phyloP scores from a whole-genome alignment of 140 eudicot species.

The Cichorium intybus region DNA sequence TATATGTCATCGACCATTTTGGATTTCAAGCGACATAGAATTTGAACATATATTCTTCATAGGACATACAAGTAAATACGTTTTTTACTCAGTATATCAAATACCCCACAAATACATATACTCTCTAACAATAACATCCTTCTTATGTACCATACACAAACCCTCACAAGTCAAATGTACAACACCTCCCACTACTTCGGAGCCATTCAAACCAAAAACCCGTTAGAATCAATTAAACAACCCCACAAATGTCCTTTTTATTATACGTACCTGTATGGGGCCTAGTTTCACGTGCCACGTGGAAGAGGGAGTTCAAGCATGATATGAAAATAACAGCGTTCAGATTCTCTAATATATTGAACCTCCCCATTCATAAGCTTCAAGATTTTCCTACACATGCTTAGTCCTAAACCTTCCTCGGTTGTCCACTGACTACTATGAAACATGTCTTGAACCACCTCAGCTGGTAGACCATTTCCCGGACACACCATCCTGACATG shows the following conservation, averaged over 20 bases:
- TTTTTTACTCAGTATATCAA: neutral
- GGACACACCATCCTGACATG: constrained; percentile 79
- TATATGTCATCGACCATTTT: neutral
- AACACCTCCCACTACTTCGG: neutral
- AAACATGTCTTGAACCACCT: constrained; percentile 88
- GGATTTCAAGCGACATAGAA: neutral
- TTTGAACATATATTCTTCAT: neutral
- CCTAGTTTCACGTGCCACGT: constrained; percentile 13
- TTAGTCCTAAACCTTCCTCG: constrained; percentile 84
- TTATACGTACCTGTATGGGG: neutral
- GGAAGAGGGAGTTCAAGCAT: constrained; percentile 56
- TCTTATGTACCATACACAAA: constrained; percentile 8
- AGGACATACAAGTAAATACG: neutral
- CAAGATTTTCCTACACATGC: constrained; percentile 75
- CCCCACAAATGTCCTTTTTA: constrained; percentile 10
- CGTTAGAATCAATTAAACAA: neutral
- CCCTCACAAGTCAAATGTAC: neutral
- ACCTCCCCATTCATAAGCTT: constrained; percentile 91
- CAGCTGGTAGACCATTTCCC: constrained; percentile 85
- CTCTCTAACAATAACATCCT: constrained; percentile 16
- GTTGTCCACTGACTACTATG: constrained; percentile 71
- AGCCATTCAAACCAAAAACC: neutral
- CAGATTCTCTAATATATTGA: constrained; percentile 82
- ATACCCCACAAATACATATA: constrained; percentile 12
- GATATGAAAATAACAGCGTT: constrained; percentile 69